Evolutionary conservation across 1,139 yeast species (phyloP).

Genomic region (Pichia sp.): DNA sequence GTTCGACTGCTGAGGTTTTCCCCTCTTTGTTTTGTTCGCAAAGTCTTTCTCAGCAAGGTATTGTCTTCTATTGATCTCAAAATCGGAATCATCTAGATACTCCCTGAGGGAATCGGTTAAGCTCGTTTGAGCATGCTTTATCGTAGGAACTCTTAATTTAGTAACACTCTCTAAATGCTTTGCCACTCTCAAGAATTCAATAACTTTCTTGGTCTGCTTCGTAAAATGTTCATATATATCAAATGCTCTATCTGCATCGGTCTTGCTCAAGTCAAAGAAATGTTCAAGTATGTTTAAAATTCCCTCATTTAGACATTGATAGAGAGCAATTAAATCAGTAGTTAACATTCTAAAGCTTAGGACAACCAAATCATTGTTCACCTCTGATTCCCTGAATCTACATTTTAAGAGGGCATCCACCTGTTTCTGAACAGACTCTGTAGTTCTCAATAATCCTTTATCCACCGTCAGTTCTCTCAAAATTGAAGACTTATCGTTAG

Average conservation of each 20-base stretch:
- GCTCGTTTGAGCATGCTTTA: constrained; percentile 95
- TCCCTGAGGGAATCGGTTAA: constrained; percentile 82
- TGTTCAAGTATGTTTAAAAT: constrained; percentile 89
- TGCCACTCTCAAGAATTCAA: constrained; percentile 80
- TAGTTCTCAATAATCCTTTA: constrained; percentile 78
- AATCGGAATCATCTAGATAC: constrained; percentile 79
- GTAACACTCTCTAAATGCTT: constrained; percentile 83
- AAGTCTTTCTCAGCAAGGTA: constrained; percentile 59
- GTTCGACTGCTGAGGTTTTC: neutral
- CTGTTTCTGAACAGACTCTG: constrained; percentile 78
- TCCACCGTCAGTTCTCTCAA: constrained; percentile 60
- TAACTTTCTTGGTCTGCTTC: constrained; percentile 80
- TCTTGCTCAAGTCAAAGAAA: constrained; percentile 83
- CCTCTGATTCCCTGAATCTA: constrained; percentile 64
- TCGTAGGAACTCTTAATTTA: constrained; percentile 87
- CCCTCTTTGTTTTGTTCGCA: neutral
- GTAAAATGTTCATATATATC: constrained; percentile 80
- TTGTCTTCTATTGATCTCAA: constrained; percentile 71
- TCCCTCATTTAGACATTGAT: constrained; percentile 90
- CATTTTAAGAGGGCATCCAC: constrained; percentile 71
- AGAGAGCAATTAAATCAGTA: constrained; percentile 74
- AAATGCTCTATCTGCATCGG: constrained; percentile 82
- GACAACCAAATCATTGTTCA: constrained; percentile 74
- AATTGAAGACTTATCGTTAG: constrained; percentile 45
- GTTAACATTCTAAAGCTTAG: constrained; percentile 84